A percentile compares a stretch with the other conserved stretches of the same genome.
Evolutionary conservation across 768 basidiomycete species (phyloP).

Genomic region (Bullera alba): DNA sequence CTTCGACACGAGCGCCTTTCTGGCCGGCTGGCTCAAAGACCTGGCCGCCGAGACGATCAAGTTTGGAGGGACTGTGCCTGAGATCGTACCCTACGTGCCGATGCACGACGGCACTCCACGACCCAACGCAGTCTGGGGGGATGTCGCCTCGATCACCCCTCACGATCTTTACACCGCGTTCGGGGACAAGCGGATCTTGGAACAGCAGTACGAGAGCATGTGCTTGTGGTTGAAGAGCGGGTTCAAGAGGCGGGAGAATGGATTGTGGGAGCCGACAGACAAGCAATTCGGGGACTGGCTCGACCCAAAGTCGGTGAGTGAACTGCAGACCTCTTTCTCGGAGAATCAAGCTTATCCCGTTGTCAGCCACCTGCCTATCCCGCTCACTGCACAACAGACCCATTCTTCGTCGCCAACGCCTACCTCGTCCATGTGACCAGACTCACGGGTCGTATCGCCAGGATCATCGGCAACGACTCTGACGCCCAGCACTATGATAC

Average conservation of each 20-base stretch:
- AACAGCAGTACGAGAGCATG: constrained; percentile 33
- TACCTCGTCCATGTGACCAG: constrained; percentile 32
- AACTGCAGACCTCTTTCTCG: no score
- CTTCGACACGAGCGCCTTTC: constrained; percentile 20
- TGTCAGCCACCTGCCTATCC: constrained; percentile 21
- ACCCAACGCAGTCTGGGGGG: constrained; percentile 19
- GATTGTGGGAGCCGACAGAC: constrained; percentile 20
- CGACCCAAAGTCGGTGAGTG: constrained; percentile 11
- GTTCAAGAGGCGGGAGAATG: constrained; percentile 18
- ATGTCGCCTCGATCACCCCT: constrained; percentile 31
- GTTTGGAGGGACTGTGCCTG: not conserved
- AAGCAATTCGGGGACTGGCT: constrained; percentile 35
- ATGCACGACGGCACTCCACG: constrained; percentile 2
- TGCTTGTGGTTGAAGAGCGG: constrained; percentile 32
- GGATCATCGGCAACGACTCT: constrained; percentile 14
- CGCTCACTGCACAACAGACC: constrained; percentile 26
- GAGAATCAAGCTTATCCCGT: constrained; percentile 18
- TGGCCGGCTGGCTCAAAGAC: constrained; percentile 33
- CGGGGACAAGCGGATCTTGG: constrained; percentile 22
- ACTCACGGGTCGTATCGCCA: constrained; percentile 17
- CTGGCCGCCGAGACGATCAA: constrained; percentile 17
- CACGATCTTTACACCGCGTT: constrained; percentile 29
- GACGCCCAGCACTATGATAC: constrained; percentile 20
- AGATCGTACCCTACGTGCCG: not conserved
- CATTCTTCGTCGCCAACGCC: constrained; percentile 34